Base-by-base conservation (phyloP, 2,329 filamentous ascomycete genomes). In the Tolypocladium tropicale region DNA sequence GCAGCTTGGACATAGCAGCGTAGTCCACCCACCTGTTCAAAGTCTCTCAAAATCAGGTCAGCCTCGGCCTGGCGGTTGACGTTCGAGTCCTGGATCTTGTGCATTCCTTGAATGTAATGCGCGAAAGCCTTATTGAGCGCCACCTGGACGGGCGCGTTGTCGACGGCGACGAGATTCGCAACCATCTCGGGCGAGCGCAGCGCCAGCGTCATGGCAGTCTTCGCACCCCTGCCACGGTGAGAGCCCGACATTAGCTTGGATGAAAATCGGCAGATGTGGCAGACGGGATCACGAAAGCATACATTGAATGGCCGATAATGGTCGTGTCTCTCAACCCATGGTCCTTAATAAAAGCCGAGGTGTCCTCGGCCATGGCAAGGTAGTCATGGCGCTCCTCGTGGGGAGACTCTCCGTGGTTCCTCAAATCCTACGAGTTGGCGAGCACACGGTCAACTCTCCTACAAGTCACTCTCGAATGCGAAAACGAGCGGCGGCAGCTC, bases 241-340 rank as follows among this genome's bases (percentile, higher is more conserved):
- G 5, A 11, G n/a, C 18, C 28, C 33, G 28, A 28, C 18, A 37
- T 55, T 36, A 41, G 49, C 14, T 18, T 7, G 16, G 16, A 21
- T 23, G 33, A 12, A 21, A 9, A 14, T 30, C n/a, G 46, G 28
- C 28, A 48, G 36, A 30, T 39, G 16, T 28, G 14, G 34, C 23
- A 32, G 39, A 30, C 9, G 33, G 32, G 36, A 9, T 10, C 12
- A 28, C 10, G 28, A 28, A 28, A 33, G 52, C 80, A 65, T 72
- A 89, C 93, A 97, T 97, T 1, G 90, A 96, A 73, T 97, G 94
- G 0, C 93, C 93, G 65, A 97, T 94, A 32, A 97, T 74, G 0
- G 88, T 90, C 2, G 86, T 78, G 32, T 88, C 76, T 49, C 79
- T 74, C n/a, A 96, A 74, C 4, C 78, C 75, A 69, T 95, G 86